Evolutionary conservation across 2,329 filamentous ascomycete genomes (phyloP).

Genomic region (Phialocephala sp.): DNA sequence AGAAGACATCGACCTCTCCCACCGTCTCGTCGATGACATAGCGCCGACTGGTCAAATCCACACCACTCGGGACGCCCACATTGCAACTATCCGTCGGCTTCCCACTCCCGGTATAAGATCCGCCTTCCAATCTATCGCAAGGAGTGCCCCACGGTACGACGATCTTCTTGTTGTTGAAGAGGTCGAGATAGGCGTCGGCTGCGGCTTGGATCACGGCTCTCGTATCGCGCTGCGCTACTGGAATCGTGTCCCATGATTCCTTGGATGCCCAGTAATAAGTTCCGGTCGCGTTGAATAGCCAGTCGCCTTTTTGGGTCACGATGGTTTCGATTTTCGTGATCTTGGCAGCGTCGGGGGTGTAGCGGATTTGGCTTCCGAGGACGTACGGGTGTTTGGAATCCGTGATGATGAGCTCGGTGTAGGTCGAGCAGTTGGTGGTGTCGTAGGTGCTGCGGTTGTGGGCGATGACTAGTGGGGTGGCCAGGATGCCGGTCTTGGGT

Average conservation of each 20-base stretch:
- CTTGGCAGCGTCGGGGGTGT: conserved; percentile 11
- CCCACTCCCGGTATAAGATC: conserved; percentile 17
- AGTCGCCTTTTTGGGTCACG: conserved; percentile 16
- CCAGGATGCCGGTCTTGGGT: conserved; percentile 16
- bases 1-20: conserved; percentile 8
- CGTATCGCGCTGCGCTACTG: conserved; percentile 18
- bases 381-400: conserved; percentile 17
- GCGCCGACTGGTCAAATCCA: conserved; percentile 17
- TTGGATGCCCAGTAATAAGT: conserved; percentile 18
- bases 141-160: conserved; percentile 21
- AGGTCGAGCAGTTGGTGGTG: conserved; percentile 21
- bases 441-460: conserved; percentile 22
- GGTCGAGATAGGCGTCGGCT: conserved; percentile 22
- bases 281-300: conserved; percentile 24
- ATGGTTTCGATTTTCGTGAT: conserved; percentile 17
- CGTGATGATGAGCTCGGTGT: conserved; percentile 20
- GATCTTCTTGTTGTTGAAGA: conserved; percentile 15
- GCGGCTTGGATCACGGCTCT: conserved; percentile 22
- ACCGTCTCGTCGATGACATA: conserved; percentile 31
- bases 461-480: conserved; percentile 15
- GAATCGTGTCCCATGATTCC: conserved; percentile 22
- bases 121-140: conserved; percentile 20
- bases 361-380: conserved; percentile 15
- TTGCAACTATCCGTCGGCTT: conserved; percentile 22
- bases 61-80: conserved; percentile 20